A percentile compares a stretch with the other conserved stretches of the same genome.
Evolutionary conservation across 441 rosid genomes (phyloP).

Genomic region (Breynia disticha): DNA sequence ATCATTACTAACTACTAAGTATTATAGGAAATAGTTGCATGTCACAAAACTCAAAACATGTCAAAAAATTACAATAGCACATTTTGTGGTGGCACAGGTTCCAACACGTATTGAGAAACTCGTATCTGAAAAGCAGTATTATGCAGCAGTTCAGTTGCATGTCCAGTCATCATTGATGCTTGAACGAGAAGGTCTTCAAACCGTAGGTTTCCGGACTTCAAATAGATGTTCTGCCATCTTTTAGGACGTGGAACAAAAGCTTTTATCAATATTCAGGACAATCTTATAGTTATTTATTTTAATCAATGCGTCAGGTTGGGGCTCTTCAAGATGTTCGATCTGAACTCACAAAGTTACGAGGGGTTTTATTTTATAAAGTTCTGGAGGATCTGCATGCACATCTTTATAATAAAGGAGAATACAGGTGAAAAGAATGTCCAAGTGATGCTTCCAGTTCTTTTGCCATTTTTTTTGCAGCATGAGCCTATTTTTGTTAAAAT

Average conservation of each 20-base stretch:
- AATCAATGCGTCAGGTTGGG: slow-evolving; percentile 58
- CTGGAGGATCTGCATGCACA: slow-evolving; percentile 96
- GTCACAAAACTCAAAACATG: slow-evolving; percentile 1
- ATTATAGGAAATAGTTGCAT: neutral
- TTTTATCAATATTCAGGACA: neutral
- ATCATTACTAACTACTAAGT: neutral
- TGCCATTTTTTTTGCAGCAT: neutral
- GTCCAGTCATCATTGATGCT: slow-evolving; percentile 87
- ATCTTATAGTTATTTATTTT: slow-evolving; percentile 5
- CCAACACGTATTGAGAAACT: slow-evolving; percentile 94
- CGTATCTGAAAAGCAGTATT: slow-evolving; percentile 79
- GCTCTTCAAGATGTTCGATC: slow-evolving; percentile 99
- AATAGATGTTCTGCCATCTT: neutral
- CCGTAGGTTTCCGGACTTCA: slow-evolving; percentile 39
- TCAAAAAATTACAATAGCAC: slow-evolving; percentile 11
- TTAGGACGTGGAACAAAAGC: neutral
- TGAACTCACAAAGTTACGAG: slow-evolving; percentile 85
- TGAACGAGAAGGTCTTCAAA: slow-evolving; percentile 98
- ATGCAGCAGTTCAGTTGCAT: slow-evolving; percentile 88
- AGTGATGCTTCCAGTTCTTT: neutral
- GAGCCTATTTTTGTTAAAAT: neutral
- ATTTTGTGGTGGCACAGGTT: slow-evolving; percentile 50
- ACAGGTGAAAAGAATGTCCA: slow-evolving; percentile 31
- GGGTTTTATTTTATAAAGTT: slow-evolving; percentile 70
- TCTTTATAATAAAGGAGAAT: slow-evolving; percentile 94